Evolutionary conservation across 2,329 filamentous ascomycete species (phyloP).

Genomic region (Sarocladium strictum): DNA sequence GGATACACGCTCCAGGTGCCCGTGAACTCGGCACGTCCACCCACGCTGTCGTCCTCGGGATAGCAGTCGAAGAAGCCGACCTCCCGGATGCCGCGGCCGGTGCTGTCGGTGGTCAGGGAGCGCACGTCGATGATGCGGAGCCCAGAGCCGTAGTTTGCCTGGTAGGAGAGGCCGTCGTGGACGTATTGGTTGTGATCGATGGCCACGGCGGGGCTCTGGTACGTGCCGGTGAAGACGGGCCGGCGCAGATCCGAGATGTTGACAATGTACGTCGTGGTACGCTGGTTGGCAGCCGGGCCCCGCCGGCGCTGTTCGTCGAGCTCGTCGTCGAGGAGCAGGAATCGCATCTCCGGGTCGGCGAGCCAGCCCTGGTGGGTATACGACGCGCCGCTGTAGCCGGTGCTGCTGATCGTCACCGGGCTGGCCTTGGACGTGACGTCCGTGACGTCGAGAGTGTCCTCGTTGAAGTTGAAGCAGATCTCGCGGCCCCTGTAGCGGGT

Average conservation of each 20-base stretch:
- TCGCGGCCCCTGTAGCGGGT: conserved; percentile 34
- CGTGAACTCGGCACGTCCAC: conserved; percentile 28
- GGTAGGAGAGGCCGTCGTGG: conserved; percentile 33
- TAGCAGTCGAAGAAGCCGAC: conserved; percentile 41
- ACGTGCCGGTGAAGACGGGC: conserved; percentile 33
- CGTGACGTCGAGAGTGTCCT: conserved; percentile 39
- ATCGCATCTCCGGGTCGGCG: conserved; percentile 34
- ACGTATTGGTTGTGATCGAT: conserved; percentile 44
- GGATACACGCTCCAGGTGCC: conserved; percentile 40
- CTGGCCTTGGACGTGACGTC: conserved; percentile 39
- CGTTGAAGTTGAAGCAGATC: conserved; percentile 48
- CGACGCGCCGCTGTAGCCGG: conserved; percentile 44
- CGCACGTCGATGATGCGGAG: conserved; percentile 31
- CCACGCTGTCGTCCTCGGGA: conserved; percentile 36
- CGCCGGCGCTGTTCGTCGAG: conserved; percentile 40
- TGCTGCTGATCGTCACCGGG: conserved; percentile 40
- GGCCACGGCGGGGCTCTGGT: conserved; percentile 28
- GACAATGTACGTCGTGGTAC: conserved; percentile 44
- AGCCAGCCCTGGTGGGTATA: conserved; percentile 54
- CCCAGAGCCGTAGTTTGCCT: conserved; percentile 43
- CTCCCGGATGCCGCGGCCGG: conserved; percentile 32
- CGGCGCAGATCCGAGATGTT: conserved; percentile 34
- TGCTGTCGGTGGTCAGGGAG: conserved; percentile 27
- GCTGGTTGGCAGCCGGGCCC: conserved; percentile 29
- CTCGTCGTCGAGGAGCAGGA: conserved; percentile 45